A percentile compares a stretch with the other conserved stretches of the same genome.
Conservation (phyloP, 2,329 filamentous ascomycete species). For the Aspergillus chevalieri region DNA sequence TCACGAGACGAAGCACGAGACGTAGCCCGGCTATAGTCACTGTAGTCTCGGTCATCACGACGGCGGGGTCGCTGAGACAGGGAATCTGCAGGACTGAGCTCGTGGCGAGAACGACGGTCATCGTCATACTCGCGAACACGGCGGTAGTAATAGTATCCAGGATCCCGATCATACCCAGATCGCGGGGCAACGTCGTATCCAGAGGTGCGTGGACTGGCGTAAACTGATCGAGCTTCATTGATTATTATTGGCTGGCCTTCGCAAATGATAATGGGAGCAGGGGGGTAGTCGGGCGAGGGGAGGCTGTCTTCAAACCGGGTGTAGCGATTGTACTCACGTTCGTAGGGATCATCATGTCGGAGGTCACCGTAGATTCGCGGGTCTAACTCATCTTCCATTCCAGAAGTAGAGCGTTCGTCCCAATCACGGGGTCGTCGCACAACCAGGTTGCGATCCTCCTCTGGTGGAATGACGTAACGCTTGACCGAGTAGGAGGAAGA, state of each 20-base stretch:
- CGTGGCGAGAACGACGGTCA: conserved; percentile 40
- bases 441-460: conserved; percentile 41
- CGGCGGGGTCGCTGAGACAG: conserved; percentile 44
- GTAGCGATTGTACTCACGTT: conserved; percentile 44
- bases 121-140: conserved; percentile 50
- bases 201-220: conserved; percentile 46
- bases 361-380: conserved; percentile 39
- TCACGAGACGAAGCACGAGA: conserved; percentile 46
- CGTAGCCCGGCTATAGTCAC: conserved; percentile 58
- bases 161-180: conserved; percentile 50
- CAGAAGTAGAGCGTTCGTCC: conserved; percentile 24
- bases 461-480: conserved; percentile 48
- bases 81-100: conserved; percentile 48
- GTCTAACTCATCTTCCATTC: conserved; percentile 44
- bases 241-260: conserved; percentile 52
- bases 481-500: conserved; percentile 45
- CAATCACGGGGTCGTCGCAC: conserved; percentile 42
- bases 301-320: conserved; percentile 50
- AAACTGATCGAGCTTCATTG: conserved; percentile 48
- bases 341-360: conserved; percentile 41
- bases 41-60: conserved; percentile 40
- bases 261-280: conserved; percentile 47
- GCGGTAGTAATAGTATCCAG: conserved; percentile 59
- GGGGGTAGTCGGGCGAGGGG: conserved; percentile 39
- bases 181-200: conserved; percentile 57